A percentile compares a stretch with the other conserved stretches of the same genome.
Evolutionary conservation across 768 basidiomycete genomes (phyloP).

Genomic region (Hygrocybe punicea): DNA sequence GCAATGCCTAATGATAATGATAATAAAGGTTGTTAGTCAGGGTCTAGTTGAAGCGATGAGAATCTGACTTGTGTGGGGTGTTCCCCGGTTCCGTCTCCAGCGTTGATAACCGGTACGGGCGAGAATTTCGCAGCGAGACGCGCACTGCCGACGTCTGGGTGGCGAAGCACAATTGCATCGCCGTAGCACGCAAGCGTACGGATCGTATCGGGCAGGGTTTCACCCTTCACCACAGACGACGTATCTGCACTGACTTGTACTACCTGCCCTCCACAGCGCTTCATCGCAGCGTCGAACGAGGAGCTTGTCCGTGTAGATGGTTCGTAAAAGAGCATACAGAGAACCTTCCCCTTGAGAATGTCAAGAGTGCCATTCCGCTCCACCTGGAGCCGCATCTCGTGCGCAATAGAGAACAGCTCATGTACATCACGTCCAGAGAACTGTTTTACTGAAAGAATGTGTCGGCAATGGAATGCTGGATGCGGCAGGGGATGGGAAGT

Average conservation of each 20-base stretch:
- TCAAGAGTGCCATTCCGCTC: constrained; percentile 88
- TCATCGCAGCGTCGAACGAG: constrained; percentile 99
- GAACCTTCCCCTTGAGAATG: constrained; percentile 83
- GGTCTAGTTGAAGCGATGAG: constrained; percentile 2
- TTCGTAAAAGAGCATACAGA: constrained; percentile 94
- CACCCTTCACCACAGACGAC: constrained; percentile 91
- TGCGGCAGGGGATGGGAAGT: constrained; percentile 58
- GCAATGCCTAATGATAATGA: constrained; percentile 76
- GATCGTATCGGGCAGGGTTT: constrained; percentile 88
- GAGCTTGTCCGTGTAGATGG: constrained; percentile 93
- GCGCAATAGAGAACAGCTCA: constrained; percentile 89
- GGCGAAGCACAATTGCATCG: constrained; percentile 91
- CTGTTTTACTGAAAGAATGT: constrained; percentile 93
- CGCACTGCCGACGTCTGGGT: constrained; percentile 92
- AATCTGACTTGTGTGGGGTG: constrained; percentile 84
- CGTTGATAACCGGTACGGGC: constrained; percentile 93
- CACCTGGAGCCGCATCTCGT: constrained; percentile 95
- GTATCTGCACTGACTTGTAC: constrained; percentile 76
- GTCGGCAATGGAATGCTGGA: constrained; percentile 87
- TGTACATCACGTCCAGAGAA: constrained; percentile 87
- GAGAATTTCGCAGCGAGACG: constrained; percentile 95
- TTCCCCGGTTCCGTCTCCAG: constrained; percentile 95
- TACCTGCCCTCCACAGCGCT: constrained; percentile 93
- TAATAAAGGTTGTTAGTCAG: constrained; percentile 9
- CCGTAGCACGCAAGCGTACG: constrained; percentile 93